Conservation (phyloP, 805 yeast genomes). For the Myxozyma neotropica region DNA sequence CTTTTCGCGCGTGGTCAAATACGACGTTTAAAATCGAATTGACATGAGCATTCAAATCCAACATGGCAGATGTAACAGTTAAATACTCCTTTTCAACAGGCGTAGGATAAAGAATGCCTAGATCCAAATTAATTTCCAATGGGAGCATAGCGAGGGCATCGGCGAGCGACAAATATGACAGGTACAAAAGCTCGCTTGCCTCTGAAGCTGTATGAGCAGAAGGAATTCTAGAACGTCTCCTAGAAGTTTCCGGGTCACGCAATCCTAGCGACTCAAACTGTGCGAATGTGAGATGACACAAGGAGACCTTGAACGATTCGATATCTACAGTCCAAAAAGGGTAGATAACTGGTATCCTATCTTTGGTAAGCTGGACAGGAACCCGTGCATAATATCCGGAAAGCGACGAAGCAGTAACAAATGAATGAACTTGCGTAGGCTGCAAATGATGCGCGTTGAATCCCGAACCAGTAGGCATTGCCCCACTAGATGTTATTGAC, state of each 20-base stretch:
- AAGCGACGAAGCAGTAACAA: constrained; percentile 89
- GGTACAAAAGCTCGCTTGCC: constrained; percentile 36
- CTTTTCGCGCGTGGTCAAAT: constrained; percentile 69
- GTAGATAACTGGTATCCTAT: constrained; percentile 83
- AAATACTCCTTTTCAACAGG: constrained; percentile 44
- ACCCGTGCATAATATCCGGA: constrained; percentile 76
- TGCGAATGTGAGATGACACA: constrained; percentile 57
- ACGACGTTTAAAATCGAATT: constrained; percentile 71
- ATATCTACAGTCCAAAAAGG: constrained; percentile 47
- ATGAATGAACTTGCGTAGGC: constrained; percentile 52
- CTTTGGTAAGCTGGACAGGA: constrained; percentile 70
- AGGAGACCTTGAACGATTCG: constrained; percentile 55
- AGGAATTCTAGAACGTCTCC: background rate
- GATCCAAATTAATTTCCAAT: constrained; percentile 62
- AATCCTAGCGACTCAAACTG: constrained; percentile 28
- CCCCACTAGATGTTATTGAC: constrained; percentile 6
- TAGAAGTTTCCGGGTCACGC: constrained; percentile 1
- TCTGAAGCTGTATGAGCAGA: constrained; percentile 13
- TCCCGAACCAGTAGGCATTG: background rate
- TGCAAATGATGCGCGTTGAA: constrained; percentile 31
- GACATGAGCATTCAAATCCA: constrained; percentile 70
- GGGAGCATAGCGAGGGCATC: constrained; percentile 60
- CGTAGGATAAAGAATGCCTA: constrained; percentile 80
- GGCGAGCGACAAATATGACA: constrained; percentile 61
- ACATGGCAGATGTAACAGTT: constrained; percentile 34